phyloP scores from a whole-genome alignment of 331 rosid genomes.

The Quercus phellos region DNA sequence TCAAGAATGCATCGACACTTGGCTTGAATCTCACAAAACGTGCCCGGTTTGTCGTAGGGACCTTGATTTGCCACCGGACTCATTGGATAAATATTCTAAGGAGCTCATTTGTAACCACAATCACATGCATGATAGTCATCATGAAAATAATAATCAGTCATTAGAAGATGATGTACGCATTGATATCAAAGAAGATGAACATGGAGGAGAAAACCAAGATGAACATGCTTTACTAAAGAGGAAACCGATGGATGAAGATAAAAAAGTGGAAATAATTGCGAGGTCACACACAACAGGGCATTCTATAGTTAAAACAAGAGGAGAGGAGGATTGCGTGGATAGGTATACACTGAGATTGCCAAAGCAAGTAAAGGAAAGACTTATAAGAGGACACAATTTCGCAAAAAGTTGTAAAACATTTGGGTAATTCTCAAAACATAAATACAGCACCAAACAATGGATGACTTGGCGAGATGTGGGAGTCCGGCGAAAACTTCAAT shows the following conservation, averaged over 20 bases:
- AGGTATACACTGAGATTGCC: conserved; percentile 58
- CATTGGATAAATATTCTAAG: background rate
- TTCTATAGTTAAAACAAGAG: conserved; percentile 46
- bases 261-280: conserved; percentile 26
- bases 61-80: conserved; percentile 27
- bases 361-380: conserved; percentile 28
- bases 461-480: conserved; percentile 32
- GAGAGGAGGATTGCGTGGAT: conserved; percentile 11
- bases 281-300: conserved; percentile 81
- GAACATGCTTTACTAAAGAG: background rate
- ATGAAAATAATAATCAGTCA: background rate
- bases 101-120: background rate
- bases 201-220: background rate
- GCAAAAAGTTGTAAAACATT: conserved; percentile 46
- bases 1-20: conserved; percentile 74
- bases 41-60: conserved; percentile 81
- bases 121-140: background rate
- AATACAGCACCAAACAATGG: conserved; percentile 22
- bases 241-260: background rate
- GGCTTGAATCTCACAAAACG: conserved; percentile 73
- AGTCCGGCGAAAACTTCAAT: background rate
- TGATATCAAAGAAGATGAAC: conserved; percentile 35
- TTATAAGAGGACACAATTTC: conserved; percentile 39
- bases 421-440: conserved; percentile 32
- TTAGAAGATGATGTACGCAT: conserved; percentile 23